phyloP scores from a whole-genome alignment of 139 green algal genomes.

The Chlamydomonas sphaeroides region DNA sequence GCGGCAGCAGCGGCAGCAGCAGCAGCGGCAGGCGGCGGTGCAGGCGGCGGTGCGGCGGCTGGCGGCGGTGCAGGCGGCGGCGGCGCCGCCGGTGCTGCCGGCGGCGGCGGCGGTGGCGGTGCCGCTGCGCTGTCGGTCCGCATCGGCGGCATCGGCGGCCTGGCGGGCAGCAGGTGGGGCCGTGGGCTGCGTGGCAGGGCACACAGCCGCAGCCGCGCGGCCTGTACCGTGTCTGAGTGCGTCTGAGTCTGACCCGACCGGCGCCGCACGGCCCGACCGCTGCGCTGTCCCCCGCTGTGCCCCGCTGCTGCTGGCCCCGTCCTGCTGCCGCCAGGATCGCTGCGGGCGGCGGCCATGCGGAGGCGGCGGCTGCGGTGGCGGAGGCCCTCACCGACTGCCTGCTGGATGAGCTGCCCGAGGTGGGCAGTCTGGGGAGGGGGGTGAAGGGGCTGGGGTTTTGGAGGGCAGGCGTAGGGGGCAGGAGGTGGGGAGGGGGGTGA shows the following conservation, averaged over 20 bases:
- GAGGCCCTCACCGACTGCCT: slow-evolving; percentile 2
- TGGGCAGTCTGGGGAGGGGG: too few species aligned
- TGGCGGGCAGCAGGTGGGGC: background rate
- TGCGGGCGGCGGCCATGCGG: slow-evolving; percentile 12
- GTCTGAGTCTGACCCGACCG: background rate
- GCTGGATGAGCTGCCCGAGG: slow-evolving; percentile 29
- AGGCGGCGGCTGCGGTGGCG: slow-evolving; percentile 4
- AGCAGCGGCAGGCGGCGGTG: background rate
- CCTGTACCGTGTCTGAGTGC: background rate
- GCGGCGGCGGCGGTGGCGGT: background rate
- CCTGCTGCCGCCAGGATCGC: background rate
- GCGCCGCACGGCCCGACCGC: background rate
- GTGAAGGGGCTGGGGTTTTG: background rate
- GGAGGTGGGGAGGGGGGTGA: too few species aligned
- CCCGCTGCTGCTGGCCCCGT: background rate
- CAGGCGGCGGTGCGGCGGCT: background rate
- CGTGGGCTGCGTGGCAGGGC: background rate
- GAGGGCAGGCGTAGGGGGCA: too few species aligned
- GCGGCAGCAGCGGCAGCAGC: background rate
- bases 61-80: background rate
- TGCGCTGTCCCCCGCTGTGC: background rate
- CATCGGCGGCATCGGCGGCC: slow-evolving; percentile 25
- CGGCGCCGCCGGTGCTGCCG: background rate
- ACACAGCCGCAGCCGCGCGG: background rate
- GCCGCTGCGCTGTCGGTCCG: slow-evolving; percentile 6